A percentile compares a stretch with the other conserved stretches of the same genome.
Evolutionary conservation across 129 eudicot genomes (phyloP).

Genomic region (Pseudognaphalium luteoalbum): DNA sequence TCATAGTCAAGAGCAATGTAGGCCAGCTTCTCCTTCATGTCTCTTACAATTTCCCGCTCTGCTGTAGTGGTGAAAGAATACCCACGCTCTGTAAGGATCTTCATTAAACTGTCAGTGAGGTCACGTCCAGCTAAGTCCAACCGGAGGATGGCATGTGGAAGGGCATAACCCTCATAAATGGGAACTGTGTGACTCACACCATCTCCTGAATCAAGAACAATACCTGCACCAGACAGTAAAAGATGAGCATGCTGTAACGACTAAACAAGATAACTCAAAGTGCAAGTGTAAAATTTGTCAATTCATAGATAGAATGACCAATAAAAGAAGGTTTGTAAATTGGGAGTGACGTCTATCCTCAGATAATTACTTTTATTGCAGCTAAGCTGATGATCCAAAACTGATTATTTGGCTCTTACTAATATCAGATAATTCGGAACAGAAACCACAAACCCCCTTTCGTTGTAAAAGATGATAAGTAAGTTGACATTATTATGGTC

Average conservation of each 20-base stretch:
- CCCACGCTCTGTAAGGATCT: conserved; percentile 74
- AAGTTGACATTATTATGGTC: not conserved
- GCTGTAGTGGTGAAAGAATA: conserved; percentile 78
- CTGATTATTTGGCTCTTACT: not conserved
- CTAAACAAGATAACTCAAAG: not conserved
- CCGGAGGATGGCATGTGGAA: conserved; percentile 36
- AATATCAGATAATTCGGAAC: not conserved
- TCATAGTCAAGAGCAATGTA: conserved; percentile 80
- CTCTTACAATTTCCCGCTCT: conserved; percentile 84
- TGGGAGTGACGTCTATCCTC: not conserved
- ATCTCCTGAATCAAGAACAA: conserved; percentile 83
- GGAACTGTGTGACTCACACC: conserved; percentile 87
- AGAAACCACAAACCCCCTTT: not conserved
- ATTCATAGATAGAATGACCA: not conserved
- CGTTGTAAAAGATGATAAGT: not conserved
- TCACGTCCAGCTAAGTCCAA: conserved; percentile 22
- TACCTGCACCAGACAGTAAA: conserved; percentile 44
- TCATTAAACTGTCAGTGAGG: conserved; percentile 18
- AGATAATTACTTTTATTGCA: too few species aligned
- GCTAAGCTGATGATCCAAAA: not conserved
- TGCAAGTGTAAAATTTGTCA: not conserved
- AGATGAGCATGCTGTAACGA: not conserved
- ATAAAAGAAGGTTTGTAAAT: not conserved
- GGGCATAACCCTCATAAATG: conserved; percentile 75
- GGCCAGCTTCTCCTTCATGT: conserved; percentile 67